Evolutionary conservation across 2,329 filamentous ascomycete species (phyloP), one percentile per base, ranked within the genome.

Genomic region (Davidsoniella eucalypti): DNA sequence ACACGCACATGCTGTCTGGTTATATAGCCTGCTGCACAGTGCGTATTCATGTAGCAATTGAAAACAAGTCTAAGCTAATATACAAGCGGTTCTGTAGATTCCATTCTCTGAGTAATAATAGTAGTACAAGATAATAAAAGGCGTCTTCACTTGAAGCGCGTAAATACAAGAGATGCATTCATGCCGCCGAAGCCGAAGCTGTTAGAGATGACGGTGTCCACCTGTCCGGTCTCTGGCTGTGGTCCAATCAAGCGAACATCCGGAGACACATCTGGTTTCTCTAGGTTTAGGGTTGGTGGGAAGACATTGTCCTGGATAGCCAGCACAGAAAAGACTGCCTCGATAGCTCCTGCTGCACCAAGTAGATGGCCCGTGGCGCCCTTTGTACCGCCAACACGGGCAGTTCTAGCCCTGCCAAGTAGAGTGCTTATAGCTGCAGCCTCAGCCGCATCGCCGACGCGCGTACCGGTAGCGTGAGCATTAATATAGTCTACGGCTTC

Each of bases 101-200:
- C 33, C 36, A 5, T 26, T 39, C 25, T 16, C 21, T 17, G 17
- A 23, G 21, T 17, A 17, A 8, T 38, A 38, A 50, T 41, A 50
- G 10, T 40, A 12, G 12, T 33, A 33, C 29, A 33, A 33, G 2
- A 33, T 33, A 2, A 33, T 33, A 49, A 36, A 18, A 26, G 7
- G 16, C 16, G 10, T 40, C 25, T n/a, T 50, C n/a, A 48, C 10
- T 40, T 39, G 1, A 51, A 16, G 17, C 52, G 47, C 6, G 73
- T 73, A 58, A 96, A 90, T 48, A 87, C 87, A 37, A 98, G 68
- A 49, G 80, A 87, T 40, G 90, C 88, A 67, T 98, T 98, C 1
- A 90, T 96, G 14, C 92, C 92, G 9, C 92, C 92, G 67, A 98
- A 98, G 0, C 92, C 92, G 66, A 98, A 98, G 62, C 90, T 96